Conservation (phyloP, 768 basidiomycete species). For the Strobilomyces dryophilus region DNA sequence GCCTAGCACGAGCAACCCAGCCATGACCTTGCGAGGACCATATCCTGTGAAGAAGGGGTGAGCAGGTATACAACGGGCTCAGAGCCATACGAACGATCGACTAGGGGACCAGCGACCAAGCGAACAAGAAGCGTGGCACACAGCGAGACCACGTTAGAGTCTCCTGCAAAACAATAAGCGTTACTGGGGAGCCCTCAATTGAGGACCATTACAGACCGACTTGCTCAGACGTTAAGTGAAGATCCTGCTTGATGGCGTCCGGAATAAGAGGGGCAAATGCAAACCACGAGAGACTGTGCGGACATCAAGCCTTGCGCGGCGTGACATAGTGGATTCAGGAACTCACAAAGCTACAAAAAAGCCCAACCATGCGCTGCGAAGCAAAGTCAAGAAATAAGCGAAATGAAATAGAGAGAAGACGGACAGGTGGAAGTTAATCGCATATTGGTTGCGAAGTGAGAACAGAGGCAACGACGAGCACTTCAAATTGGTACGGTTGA, state of each 20-base stretch:
- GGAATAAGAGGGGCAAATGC: conserved; percentile 60
- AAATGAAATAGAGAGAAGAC: not conserved
- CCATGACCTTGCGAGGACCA: conserved; percentile 9
- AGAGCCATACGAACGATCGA: conserved; percentile 32
- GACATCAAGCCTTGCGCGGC: not conserved
- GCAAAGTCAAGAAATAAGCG: not conserved
- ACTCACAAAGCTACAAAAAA: conserved; percentile 8
- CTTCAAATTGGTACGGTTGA: conserved; percentile 5
- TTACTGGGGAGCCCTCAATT: not conserved
- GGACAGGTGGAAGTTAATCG: conserved; percentile 7
- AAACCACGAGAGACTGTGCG: conserved; percentile 43
- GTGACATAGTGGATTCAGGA: not conserved
- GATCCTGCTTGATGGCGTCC: conserved; percentile 50
- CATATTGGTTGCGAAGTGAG: conserved; percentile 6
- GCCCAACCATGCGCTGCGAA: conserved; percentile 1
- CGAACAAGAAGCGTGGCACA: conserved; percentile 48
- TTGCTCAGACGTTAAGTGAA: conserved; percentile 44
- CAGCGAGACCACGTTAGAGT: conserved; percentile 48
- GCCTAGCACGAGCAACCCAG: conserved; percentile 1
- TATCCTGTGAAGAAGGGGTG: not conserved
- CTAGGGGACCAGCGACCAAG: conserved; percentile 45
- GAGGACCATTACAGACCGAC: conserved; percentile 30
- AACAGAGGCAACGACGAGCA: conserved; percentile 2
- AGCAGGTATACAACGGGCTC: not conserved
- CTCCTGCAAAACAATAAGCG: conserved; percentile 23